These are phyloP conservation scores for Physcia stellaris DNA, from an alignment of 495 filamentous ascomycete species.

Conservation along the genomic window DNA sequence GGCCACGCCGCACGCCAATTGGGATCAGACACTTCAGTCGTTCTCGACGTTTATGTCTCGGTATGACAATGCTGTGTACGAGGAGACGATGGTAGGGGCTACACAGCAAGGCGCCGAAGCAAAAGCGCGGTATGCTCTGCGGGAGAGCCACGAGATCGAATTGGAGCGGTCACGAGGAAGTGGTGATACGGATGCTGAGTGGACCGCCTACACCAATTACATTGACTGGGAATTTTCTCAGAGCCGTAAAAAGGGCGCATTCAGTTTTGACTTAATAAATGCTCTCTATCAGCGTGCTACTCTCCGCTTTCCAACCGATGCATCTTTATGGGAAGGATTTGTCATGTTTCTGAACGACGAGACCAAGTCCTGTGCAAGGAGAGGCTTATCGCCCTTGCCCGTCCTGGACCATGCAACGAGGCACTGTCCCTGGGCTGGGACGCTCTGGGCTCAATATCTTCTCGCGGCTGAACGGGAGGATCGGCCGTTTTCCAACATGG, in stretches of 20 bases:
- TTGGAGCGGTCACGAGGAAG: constrained; percentile 45
- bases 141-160: constrained; percentile 59
- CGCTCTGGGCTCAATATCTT: constrained; percentile 80
- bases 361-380: constrained; percentile 21
- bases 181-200: constrained; percentile 42
- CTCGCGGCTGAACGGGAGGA: constrained; percentile 65
- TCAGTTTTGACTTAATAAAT: constrained; percentile 48
- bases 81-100: constrained; percentile 62
- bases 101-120: constrained; percentile 50
- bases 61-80: constrained; percentile 62
- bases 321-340: constrained; percentile 67
- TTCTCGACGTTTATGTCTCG: constrained; percentile 72
- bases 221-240: constrained; percentile 66
- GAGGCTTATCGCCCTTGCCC: constrained; percentile 29
- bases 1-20: constrained; percentile 64
- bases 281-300: constrained; percentile 66
- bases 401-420: constrained; percentile 63
- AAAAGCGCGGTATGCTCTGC: constrained; percentile 51
- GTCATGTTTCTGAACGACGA: constrained; percentile 53
- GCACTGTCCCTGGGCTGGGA: constrained; percentile 86
- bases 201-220: constrained; percentile 55
- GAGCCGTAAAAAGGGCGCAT: constrained; percentile 37
- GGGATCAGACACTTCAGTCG: constrained; percentile 70
- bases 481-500: constrained; percentile 62
- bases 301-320: constrained; percentile 54